Conservation (phyloP, 352 stramenopile genomes). For the Albugo laibachii region DNA sequence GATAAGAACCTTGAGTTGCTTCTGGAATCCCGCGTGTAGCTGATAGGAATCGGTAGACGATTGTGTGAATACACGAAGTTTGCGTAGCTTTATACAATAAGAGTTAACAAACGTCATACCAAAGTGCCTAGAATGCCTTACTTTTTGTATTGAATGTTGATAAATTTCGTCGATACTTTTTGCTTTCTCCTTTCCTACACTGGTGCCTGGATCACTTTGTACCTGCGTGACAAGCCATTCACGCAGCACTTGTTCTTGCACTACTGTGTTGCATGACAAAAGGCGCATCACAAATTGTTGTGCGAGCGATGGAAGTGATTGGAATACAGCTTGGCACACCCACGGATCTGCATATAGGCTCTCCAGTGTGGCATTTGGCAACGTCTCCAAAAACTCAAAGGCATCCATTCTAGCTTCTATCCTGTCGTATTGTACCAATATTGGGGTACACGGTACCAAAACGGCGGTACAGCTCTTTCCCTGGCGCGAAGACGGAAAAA, state of each 20-base stretch:
- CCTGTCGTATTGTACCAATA: background rate
- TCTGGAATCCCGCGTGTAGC: constrained; percentile 33
- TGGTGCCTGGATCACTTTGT: background rate
- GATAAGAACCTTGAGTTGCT: constrained; percentile 24
- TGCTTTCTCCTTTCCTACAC: background rate
- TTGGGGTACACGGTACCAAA: too few relatives aligned
- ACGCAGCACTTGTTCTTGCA: constrained; percentile 36
- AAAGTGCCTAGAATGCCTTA: background rate
- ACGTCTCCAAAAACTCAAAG: constrained; percentile 74
- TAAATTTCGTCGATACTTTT: constrained; percentile 31
- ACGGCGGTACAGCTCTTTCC: too few relatives aligned
- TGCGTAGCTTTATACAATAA: constrained; percentile 13
- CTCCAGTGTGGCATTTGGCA: constrained; percentile 50
- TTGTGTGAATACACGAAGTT: constrained; percentile 30
- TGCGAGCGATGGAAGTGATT: constrained; percentile 61
- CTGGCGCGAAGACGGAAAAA: too few relatives aligned
- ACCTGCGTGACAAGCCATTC: constrained; percentile 36
- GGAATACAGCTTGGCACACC: constrained; percentile 79
- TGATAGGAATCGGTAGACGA: constrained; percentile 15
- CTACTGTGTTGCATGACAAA: constrained; percentile 29
- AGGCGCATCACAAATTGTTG: constrained; percentile 84
- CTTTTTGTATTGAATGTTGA: constrained; percentile 22
- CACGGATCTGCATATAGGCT: constrained; percentile 70
- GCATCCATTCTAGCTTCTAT: constrained; percentile 30
- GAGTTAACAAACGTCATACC: background rate